Base-by-base conservation (phyloP, 345 rosid species). In the Reutealis trisperma region DNA sequence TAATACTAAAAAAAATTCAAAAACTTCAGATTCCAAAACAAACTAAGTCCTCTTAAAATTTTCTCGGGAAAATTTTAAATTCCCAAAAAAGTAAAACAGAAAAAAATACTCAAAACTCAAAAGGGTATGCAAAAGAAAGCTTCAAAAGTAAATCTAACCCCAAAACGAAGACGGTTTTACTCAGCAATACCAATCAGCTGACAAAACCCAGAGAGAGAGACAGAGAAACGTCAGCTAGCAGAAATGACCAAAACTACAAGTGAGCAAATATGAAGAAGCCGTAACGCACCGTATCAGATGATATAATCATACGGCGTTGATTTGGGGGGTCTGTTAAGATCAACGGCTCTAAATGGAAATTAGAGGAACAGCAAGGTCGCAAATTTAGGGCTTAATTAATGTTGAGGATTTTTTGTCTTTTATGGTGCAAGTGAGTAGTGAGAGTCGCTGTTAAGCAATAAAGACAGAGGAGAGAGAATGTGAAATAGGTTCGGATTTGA, bases 401-500 rank as follows among this genome's bases (percentile, higher is more conserved):
- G 1, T 24, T 52, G 64, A 18, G 66, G 13, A 27, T 15, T 51
- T 12, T 25, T 44, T 51, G 25, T 15, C 19, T 19, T 49, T n/a
- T 51, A 60, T 18, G 41, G 62, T 22, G 49, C 4, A 51, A 37
- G 24, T 3, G 19, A 8, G 22, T 1, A 11, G 63, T 16, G 34
- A 55, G 11, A 16, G 42, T 75, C 63, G 71, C 72, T 44, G 70
- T 47, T 54, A 57, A 58, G 63, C 64, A 32, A 8, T 25, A 71
- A 27, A 14, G 67, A 75, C 78, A 47, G 52, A 64, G 19, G 77
- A 65, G 45, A 52, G 49, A 22, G 14, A 64, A 6, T 6, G 12
- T 5, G 54, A 60, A 44, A 16, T 32, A 34, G 74, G 77, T 81
- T 83, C 83, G 80, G 75, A 19, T 12, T 73, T 65, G 15, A 34